Conservation (phyloP, 805 yeast genomes). For the Zygoascus tannicola region DNA sequence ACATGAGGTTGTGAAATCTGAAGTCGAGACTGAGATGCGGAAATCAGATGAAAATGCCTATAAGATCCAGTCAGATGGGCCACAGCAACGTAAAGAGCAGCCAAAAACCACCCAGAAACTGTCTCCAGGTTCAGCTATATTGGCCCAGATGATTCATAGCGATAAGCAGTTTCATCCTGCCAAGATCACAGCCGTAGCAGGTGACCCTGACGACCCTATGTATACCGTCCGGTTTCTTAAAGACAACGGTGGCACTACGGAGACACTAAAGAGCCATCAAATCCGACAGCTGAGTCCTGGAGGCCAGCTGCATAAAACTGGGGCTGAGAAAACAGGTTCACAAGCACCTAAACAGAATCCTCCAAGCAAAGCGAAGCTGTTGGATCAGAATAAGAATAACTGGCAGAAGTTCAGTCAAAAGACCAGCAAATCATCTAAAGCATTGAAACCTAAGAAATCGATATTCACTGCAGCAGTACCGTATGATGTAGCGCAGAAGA, state of each 20-base stretch:
- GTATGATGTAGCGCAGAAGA: not conserved
- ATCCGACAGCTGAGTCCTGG: slow-evolving; percentile 3
- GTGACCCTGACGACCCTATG: slow-evolving; percentile 18
- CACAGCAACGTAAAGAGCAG: not conserved
- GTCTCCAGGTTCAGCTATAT: slow-evolving; percentile 17
- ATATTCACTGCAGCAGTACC: not conserved
- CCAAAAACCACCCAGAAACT: not conserved
- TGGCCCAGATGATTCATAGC: slow-evolving; percentile 23
- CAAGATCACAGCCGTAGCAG: slow-evolving; percentile 22
- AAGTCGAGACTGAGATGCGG: not conserved
- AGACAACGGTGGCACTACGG: slow-evolving; percentile 14
- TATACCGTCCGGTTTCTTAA: slow-evolving; percentile 20
- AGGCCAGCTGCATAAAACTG: not conserved
- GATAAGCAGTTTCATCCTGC: slow-evolving; percentile 23
- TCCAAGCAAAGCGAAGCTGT: slow-evolving; percentile 9
- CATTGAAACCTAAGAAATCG: not conserved
- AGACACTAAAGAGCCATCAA: slow-evolving; percentile 17
- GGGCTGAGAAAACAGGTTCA: not conserved
- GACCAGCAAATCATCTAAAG: slow-evolving; percentile 5
- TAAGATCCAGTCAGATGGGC: no score
- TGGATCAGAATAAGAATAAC: slow-evolving; percentile 19
- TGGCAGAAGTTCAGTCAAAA: slow-evolving; percentile 24
- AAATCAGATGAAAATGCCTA: not conserved
- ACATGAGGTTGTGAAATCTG: not conserved
- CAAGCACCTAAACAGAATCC: slow-evolving; percentile 6